These are phyloP conservation scores for Suillus hirtellus DNA, from an alignment of 768 basidiomycete genomes.

Conservation along the genomic window DNA sequence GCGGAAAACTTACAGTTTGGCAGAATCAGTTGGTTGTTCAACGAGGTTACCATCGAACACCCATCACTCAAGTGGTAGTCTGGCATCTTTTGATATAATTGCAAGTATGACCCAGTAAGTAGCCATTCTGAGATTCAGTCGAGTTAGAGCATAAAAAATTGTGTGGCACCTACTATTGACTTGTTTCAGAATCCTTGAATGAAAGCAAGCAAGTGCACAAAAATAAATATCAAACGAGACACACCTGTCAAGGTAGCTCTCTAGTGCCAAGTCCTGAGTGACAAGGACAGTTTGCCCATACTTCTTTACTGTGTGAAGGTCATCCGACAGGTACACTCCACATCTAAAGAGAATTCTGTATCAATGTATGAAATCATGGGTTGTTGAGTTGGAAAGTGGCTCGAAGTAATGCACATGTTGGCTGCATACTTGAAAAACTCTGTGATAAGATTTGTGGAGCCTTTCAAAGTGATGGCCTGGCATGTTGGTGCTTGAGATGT, in stretches of 20 bases:
- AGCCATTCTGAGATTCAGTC: slow-evolving; percentile 75
- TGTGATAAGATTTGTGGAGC: slow-evolving; percentile 89
- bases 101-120: slow-evolving; percentile 88
- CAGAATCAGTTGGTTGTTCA: slow-evolving; percentile 53
- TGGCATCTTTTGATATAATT: slow-evolving; percentile 93
- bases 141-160: neutral
- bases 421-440: slow-evolving; percentile 99
- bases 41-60: slow-evolving; percentile 94
- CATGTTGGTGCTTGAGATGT: slow-evolving; percentile 51
- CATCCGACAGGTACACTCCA: slow-evolving; percentile 95
- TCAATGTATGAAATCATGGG: neutral
- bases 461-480: slow-evolving; percentile 91
- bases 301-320: slow-evolving; percentile 99
- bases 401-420: slow-evolving; percentile 71
- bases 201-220: slow-evolving; percentile 11
- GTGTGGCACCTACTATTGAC: slow-evolving; percentile 71
- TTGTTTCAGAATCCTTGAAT: slow-evolving; percentile 81
- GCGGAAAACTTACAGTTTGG: slow-evolving; percentile 47
- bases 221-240: slow-evolving; percentile 7
- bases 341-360: slow-evolving; percentile 92
- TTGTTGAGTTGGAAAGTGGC: neutral
- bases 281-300: slow-evolving; percentile 96
- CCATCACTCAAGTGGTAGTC: slow-evolving; percentile 93
- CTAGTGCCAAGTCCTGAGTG: slow-evolving; percentile 89
- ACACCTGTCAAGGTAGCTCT: slow-evolving; percentile 88